These are phyloP conservation scores for Rosa chinensis DNA, from an alignment of 306 rosid species.

Conservation along the genomic window DNA sequence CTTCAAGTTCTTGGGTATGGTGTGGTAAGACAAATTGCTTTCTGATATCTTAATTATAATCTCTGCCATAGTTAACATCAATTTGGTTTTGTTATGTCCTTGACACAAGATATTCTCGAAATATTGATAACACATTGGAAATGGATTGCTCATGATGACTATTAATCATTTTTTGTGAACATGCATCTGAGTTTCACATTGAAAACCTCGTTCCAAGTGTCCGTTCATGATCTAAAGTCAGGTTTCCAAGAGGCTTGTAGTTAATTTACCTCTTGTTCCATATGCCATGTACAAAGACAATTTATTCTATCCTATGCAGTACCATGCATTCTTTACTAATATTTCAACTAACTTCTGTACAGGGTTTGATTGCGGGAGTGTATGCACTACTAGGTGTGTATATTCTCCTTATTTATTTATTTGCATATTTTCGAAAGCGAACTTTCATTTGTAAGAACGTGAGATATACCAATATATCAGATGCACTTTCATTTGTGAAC, in stretches of 20 bases:
- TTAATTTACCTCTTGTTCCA: neutral
- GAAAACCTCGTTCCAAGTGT: neutral
- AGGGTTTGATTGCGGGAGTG: slow-evolving; percentile 60
- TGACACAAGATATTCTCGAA: neutral
- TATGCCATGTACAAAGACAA: neutral
- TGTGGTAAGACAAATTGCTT: slow-evolving; percentile 57
- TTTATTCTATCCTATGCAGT: neutral
- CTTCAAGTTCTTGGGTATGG: slow-evolving; percentile 67
- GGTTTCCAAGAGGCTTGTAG: neutral
- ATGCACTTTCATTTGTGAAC: neutral
- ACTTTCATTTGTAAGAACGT: neutral
- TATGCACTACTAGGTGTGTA: slow-evolving; percentile 70
- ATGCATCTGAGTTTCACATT: neutral
- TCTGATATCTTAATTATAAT: slow-evolving; percentile 13
- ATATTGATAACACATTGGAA: neutral
- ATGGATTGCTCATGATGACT: neutral
- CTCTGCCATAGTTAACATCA: slow-evolving; percentile 24
- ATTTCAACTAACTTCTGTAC: slow-evolving; percentile 37
- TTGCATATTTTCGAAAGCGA: neutral
- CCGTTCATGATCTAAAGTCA: neutral
- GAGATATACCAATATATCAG: neutral
- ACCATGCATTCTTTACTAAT: slow-evolving; percentile 34
- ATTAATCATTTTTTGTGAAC: neutral
- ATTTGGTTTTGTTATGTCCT: slow-evolving; percentile 3
- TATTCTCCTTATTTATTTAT: slow-evolving; percentile 15